These are phyloP conservation scores for Cephaloascus fragrans DNA, from an alignment of 805 yeast genomes.

Conservation along the genomic window DNA sequence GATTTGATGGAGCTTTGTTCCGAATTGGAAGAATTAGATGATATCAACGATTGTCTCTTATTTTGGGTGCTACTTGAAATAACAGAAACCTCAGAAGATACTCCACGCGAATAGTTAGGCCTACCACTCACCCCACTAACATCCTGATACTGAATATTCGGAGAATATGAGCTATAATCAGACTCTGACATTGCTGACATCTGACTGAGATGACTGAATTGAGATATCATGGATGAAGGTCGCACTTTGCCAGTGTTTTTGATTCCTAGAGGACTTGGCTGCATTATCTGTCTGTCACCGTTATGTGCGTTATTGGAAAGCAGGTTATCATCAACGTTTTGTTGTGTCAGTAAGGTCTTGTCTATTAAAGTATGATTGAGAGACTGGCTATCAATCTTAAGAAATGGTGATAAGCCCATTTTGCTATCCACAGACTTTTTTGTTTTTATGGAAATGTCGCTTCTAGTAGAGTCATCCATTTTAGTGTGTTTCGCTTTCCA, in stretches of 20 bases:
- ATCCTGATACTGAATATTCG: conserved; percentile 1
- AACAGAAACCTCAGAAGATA: conserved; percentile 27
- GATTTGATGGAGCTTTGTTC: conserved; percentile 26
- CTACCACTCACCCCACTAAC: conserved; percentile 9
- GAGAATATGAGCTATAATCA: conserved; percentile 9
- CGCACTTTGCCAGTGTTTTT: conserved; percentile 11
- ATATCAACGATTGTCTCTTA: conserved; percentile 13
- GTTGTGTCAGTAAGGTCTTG: too few species aligned
- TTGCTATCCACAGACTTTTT: background rate
- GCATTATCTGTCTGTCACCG: too few species aligned
- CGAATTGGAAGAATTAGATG: conserved; percentile 4
- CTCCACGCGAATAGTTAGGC: conserved; percentile 20
- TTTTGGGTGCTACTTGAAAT: conserved; percentile 17
- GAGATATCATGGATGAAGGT: conserved; percentile 31
- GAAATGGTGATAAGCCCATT: too few species aligned
- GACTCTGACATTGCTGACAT: conserved; percentile 32
- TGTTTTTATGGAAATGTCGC: background rate
- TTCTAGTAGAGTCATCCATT: background rate
- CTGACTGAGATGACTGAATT: conserved; percentile 28
- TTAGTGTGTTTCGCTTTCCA: background rate
- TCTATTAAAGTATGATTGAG: too few species aligned
- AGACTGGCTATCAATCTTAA: too few species aligned
- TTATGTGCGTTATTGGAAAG: too few species aligned
- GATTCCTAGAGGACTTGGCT: background rate
- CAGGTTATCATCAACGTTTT: too few species aligned